These are phyloP conservation scores for Bocquillonia castaneifolia DNA, from an alignment of 441 rosid species.

Conservation along the genomic window DNA sequence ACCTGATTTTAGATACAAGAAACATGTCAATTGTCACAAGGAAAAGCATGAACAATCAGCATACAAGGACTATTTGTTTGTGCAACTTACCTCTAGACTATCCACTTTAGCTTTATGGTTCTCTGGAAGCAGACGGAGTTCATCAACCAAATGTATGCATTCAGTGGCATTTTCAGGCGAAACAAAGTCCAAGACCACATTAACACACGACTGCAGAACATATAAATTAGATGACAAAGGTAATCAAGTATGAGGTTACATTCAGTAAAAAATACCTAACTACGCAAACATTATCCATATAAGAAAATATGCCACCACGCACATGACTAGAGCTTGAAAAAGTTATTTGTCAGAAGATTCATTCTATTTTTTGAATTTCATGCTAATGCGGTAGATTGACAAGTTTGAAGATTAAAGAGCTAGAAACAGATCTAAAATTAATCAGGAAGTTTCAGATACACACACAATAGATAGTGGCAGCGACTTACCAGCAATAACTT, in stretches of 20 bases:
- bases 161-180: conserved; percentile 77
- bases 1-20: conserved; percentile 45
- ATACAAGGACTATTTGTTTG: neutral
- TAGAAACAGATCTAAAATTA: neutral
- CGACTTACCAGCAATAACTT: neutral
- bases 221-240: conserved; percentile 18
- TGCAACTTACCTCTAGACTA: conserved; percentile 56
- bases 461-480: neutral
- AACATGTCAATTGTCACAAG: neutral
- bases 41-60: conserved; percentile 2
- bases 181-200: conserved; percentile 77
- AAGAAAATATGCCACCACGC: no score
- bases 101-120: conserved; percentile 60
- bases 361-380: no score
- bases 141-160: conserved; percentile 60
- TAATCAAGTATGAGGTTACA: conserved; percentile 1
- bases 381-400: neutral
- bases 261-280: no score
- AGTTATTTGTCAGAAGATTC: no score
- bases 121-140: conserved; percentile 67
- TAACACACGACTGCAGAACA: conserved; percentile 75
- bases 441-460: neutral
- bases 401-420: neutral
- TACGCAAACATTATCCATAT: no score
- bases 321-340: neutral